Evolutionary conservation across 257 asterid species (phyloP).

Genomic region (Prunella vulgaris): DNA sequence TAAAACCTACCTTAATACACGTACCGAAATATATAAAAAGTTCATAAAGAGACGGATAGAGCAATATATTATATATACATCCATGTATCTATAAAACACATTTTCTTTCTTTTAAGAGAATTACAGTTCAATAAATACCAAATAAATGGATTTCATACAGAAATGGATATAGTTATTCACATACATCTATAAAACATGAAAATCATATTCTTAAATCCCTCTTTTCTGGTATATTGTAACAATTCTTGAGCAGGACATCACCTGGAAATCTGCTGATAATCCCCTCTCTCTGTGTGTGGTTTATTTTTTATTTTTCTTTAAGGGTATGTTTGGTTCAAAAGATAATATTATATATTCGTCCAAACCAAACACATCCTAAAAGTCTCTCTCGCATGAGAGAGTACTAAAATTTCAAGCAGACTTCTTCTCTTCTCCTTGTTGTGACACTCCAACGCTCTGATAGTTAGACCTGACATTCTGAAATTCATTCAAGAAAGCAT

Average conservation of each 20-base stretch:
- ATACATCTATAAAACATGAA: background rate
- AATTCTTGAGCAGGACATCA: background rate
- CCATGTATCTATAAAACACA: background rate
- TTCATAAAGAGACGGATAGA: too few species aligned
- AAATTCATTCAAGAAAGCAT: background rate
- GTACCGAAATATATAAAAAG: too few species aligned
- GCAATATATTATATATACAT: too few species aligned
- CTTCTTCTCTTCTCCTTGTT: constrained; percentile 29
- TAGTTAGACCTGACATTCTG: constrained; percentile 80
- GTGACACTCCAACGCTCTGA: constrained; percentile 45
- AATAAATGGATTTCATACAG: background rate
- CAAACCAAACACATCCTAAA: too few species aligned
- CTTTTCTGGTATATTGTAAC: background rate
- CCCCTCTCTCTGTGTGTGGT: too few species aligned
- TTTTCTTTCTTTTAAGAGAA: background rate
- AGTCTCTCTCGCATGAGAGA: too few species aligned
- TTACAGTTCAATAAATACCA: background rate
- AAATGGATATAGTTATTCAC: background rate
- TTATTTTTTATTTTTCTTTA: background rate
- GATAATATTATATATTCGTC: too few species aligned
- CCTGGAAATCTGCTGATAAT: background rate
- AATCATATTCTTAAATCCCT: background rate
- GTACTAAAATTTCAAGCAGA: constrained; percentile 31
- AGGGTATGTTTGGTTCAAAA: too few species aligned
- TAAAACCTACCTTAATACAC: too few species aligned